phyloP scores from a whole-genome alignment of 2,329 filamentous ascomycete genomes.

The Fonsecaea nubica region DNA sequence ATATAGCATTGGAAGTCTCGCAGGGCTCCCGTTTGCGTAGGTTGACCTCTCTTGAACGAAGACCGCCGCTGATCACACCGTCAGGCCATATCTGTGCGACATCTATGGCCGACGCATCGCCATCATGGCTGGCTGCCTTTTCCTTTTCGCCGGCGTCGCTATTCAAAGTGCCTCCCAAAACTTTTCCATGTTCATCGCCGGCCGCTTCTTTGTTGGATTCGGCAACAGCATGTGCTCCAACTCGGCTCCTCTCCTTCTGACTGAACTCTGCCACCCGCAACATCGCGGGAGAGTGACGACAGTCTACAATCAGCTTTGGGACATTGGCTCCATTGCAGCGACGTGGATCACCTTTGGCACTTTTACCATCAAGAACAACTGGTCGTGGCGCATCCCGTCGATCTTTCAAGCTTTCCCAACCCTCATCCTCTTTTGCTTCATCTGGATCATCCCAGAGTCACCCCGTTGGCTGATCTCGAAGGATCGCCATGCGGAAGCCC shows the following conservation, averaged over 20 bases:
- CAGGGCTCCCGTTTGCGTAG: conserved; percentile 22
- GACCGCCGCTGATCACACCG: not conserved
- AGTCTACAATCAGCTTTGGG: conserved; percentile 63
- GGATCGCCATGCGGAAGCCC: conserved; percentile 40
- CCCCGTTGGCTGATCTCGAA: conserved; percentile 64
- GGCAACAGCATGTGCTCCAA: conserved; percentile 48
- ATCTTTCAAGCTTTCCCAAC: conserved; percentile 70
- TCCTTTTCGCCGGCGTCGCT: conserved; percentile 41
- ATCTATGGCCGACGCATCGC: conserved; percentile 25
- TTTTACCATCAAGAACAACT: conserved; percentile 54
- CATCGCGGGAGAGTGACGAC: conserved; percentile 56
- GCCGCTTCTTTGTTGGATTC: conserved; percentile 70
- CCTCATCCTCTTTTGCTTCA: conserved; percentile 58
- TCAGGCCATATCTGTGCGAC: conserved; percentile 13
- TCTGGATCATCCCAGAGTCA: conserved; percentile 71
- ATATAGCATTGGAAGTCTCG: conserved; percentile 27
- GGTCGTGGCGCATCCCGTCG: conserved; percentile 68
- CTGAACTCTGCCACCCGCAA: conserved; percentile 57
- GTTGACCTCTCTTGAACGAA: not conserved
- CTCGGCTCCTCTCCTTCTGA: conserved; percentile 46
- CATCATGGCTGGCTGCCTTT: conserved; percentile 30
- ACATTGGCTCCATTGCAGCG: conserved; percentile 59
- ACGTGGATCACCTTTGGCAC: conserved; percentile 56
- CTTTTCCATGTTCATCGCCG: conserved; percentile 60
- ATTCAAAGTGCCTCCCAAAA: conserved; percentile 38